phyloP scores from a whole-genome alignment of 148 eudicot species.

The Tetragonia tetragonoides region DNA sequence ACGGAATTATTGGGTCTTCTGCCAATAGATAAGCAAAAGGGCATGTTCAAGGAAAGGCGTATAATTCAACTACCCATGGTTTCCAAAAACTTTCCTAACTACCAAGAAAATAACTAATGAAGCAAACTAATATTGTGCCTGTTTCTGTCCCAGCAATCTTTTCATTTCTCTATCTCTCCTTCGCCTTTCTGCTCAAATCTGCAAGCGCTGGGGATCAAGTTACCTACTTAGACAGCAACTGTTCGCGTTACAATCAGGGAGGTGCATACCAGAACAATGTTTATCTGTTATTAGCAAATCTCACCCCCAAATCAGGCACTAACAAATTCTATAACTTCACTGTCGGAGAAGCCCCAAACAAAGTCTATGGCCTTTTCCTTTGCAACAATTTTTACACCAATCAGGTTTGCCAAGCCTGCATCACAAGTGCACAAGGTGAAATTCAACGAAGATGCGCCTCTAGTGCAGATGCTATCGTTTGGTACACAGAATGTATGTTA shows the following conservation, averaged over 20 bases:
- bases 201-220: conserved; percentile 23
- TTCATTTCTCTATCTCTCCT: not conserved
- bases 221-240: conserved; percentile 18
- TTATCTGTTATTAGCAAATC: conserved; percentile 22
- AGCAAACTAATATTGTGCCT: not conserved
- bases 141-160: not conserved
- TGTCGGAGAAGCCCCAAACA: conserved; percentile 11
- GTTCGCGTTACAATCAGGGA: conserved; percentile 13
- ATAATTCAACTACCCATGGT: not conserved
- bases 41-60: not conserved
- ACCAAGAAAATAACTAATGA: not conserved
- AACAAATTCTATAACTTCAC: conserved; percentile 22
- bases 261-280: conserved; percentile 19
- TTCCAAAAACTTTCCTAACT: not conserved
- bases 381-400: conserved; percentile 15
- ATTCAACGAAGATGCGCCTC: conserved; percentile 21
- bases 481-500: too few species aligned
- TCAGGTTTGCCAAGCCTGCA: conserved; percentile 23
- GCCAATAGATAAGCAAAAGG: too few species aligned
- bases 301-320: conserved; percentile 17
- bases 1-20: too few species aligned
- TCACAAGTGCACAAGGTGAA: conserved; percentile 20
- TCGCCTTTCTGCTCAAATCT: conserved; percentile 7
- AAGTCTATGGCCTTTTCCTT: conserved; percentile 29
- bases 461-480: not conserved